Evolutionary conservation across 108 stramenopile genomes (phyloP).

Genomic region (Cyclotella atomus): DNA sequence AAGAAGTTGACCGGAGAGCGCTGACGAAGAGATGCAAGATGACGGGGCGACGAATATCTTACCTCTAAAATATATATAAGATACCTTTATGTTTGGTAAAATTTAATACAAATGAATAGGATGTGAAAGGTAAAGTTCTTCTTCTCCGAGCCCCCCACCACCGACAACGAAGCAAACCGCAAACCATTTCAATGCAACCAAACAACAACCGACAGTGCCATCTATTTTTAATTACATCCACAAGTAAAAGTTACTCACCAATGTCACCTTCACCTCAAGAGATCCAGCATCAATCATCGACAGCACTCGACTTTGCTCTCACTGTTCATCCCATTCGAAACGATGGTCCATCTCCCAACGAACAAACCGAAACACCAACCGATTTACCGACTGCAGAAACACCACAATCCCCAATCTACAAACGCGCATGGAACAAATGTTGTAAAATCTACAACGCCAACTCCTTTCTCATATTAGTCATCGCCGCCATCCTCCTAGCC

Average conservation of each 20-base stretch:
- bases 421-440: slow-evolving; percentile 14
- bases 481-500: slow-evolving; percentile 70
- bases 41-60: slow-evolving; percentile 11
- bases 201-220: background rate
- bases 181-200: background rate
- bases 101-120: no score
- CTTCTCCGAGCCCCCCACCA: no score
- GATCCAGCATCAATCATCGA: background rate
- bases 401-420: background rate
- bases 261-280: background rate
- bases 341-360: background rate
- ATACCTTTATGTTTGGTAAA: no score
- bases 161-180: no score
- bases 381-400: no score
- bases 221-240: background rate
- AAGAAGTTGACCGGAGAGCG: background rate
- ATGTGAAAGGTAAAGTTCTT: no score
- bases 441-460: slow-evolving; percentile 36
- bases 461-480: slow-evolving; percentile 67
- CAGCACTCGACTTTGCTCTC: slow-evolving; percentile 5
- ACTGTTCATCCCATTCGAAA: slow-evolving; percentile 4
- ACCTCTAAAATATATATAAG: background rate
- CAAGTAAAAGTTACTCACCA: background rate
- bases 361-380: background rate
- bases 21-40: background rate